Evolutionary conservation across 2,329 filamentous ascomycete genomes (phyloP).

Genomic region (Aspergillus flavus): DNA sequence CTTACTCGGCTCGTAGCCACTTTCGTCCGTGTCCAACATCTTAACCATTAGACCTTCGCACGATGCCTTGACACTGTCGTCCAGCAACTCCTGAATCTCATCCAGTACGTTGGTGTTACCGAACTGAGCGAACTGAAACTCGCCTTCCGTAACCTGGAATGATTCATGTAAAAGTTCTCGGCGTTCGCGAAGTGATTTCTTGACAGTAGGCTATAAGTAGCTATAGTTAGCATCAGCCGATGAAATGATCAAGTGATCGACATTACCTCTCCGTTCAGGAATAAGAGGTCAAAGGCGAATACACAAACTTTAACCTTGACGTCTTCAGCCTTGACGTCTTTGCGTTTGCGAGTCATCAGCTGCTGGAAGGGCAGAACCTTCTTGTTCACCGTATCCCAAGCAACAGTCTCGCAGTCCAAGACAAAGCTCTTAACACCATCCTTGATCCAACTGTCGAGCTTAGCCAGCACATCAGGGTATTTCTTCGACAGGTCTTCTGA

Average conservation of each 20-base stretch:
- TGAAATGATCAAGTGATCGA: not conserved
- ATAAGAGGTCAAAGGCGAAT: constrained; percentile 93
- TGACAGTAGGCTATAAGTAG: constrained; percentile 66
- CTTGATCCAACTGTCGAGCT: constrained; percentile 87
- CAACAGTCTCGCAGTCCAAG: constrained; percentile 96
- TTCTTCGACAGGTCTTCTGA: constrained; percentile 97
- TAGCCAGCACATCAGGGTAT: constrained; percentile 91
- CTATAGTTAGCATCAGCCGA: constrained; percentile 13
- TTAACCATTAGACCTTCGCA: constrained; percentile 99
- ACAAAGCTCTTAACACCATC: constrained; percentile 91
- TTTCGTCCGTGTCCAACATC: constrained; percentile 93
- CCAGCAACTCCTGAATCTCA: constrained; percentile 87
- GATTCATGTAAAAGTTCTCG: constrained; percentile 72
- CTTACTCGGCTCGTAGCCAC: constrained; percentile 93
- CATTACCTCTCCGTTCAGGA: constrained; percentile 78
- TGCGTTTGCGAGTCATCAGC: constrained; percentile 96
- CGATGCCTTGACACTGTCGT: constrained; percentile 92
- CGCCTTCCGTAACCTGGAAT: constrained; percentile 79
- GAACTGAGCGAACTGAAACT: constrained; percentile 85
- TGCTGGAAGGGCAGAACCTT: constrained; percentile 97
- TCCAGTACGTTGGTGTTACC: constrained; percentile 89
- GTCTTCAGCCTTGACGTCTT: constrained; percentile 93
- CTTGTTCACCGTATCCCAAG: constrained; percentile 93
- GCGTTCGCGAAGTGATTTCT: constrained; percentile 82
- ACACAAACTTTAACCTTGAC: constrained; percentile 97